Evolutionary conservation across 805 yeast genomes (phyloP).

Genomic region (Spathaspora sp.): DNA sequence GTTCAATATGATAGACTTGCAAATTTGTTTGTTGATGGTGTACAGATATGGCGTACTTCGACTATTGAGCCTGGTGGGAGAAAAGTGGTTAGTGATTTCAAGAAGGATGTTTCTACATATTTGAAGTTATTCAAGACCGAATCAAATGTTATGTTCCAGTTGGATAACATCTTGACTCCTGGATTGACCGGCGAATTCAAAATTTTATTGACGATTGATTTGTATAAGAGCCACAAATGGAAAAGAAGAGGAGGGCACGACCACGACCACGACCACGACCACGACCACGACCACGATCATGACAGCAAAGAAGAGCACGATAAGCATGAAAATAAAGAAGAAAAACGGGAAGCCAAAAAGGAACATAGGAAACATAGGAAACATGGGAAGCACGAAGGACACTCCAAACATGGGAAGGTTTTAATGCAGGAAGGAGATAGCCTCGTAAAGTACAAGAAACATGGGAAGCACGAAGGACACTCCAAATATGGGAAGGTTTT

Average conservation of each 20-base stretch:
- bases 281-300: slow-evolving; percentile 1
- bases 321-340: neutral
- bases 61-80: slow-evolving; percentile 59
- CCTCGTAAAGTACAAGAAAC: neutral
- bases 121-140: slow-evolving; percentile 45
- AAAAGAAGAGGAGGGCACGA: neutral
- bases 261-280: slow-evolving; percentile 2
- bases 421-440: neutral
- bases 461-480: neutral
- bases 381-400: neutral
- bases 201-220: slow-evolving; percentile 48
- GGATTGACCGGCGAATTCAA: slow-evolving; percentile 60
- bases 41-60: slow-evolving; percentile 79
- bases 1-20: slow-evolving; percentile 65
- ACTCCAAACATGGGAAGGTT: neutral
- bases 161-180: slow-evolving; percentile 59
- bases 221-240: slow-evolving; percentile 30
- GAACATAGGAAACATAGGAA: neutral
- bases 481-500: neutral
- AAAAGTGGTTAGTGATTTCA: slow-evolving; percentile 43
- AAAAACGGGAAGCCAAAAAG: too few species aligned
- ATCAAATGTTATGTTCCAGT: slow-evolving; percentile 48
- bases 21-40: slow-evolving; percentile 57
- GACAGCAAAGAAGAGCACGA: slow-evolving; percentile 2
- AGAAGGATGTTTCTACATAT: slow-evolving; percentile 65